A percentile compares a stretch with the other conserved stretches of the same genome.
Conservation (phyloP, 2,329 filamentous ascomycete species). For the Penicillium nordicum region DNA sequence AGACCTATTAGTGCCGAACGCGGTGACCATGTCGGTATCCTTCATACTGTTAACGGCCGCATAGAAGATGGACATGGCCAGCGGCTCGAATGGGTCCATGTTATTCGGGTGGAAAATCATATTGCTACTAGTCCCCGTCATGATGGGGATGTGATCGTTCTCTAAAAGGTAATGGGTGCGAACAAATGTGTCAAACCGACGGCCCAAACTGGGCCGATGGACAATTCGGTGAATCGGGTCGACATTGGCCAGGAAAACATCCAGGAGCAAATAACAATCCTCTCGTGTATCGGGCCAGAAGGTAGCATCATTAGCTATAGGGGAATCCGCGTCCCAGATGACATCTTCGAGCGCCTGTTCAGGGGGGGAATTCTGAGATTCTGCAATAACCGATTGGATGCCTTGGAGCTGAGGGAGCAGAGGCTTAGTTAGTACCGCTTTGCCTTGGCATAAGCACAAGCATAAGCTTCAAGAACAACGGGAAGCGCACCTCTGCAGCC, state of each 20-base stretch:
- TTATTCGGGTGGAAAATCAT: background rate
- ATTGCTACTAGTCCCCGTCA: background rate
- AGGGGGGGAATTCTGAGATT: background rate
- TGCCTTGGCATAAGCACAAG: background rate
- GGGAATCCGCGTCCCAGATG: background rate
- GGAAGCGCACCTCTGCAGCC: background rate
- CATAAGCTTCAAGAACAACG: background rate
- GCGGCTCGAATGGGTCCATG: background rate
- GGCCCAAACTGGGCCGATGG: background rate
- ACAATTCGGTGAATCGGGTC: background rate
- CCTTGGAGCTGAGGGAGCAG: background rate
- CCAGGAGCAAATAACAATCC: background rate
- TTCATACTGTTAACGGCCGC: background rate
- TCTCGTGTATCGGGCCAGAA: background rate
- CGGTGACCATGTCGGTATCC: background rate
- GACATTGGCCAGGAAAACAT: background rate
- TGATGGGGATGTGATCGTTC: background rate
- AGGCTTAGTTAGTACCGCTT: background rate
- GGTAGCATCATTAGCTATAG: background rate
- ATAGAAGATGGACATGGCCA: background rate
- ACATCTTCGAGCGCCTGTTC: background rate
- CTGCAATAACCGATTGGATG: background rate
- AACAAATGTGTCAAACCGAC: background rate
- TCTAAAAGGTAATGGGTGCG: background rate
- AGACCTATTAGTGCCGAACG: background rate